Evolutionary conservation across 2,329 filamentous ascomycete genomes (phyloP), one percentile per base, ranked within the genome.

Genomic region (Macrophomina phaseolina): DNA sequence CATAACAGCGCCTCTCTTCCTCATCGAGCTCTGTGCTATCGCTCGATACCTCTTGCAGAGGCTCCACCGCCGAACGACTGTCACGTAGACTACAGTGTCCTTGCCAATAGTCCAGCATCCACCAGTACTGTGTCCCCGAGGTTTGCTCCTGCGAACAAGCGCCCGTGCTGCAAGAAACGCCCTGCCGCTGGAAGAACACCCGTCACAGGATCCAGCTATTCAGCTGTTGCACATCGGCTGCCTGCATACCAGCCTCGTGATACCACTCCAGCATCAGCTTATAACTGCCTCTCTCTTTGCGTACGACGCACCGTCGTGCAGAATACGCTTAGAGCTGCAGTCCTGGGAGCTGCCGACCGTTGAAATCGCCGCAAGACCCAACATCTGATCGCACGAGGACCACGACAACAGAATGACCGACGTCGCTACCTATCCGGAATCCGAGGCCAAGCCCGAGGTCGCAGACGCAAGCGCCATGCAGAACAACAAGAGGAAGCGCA

Each of bases 401-500:
- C 18, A 55, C 49, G 36, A 14, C n/a, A n/a, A n/a, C 63, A 65
- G 45, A 38, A 79, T 79, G 77, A 76, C 77, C 58, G 77, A 79
- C 62, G 78, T 75, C 67, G 76, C 77, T 69, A 75, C 75, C 63
- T 79, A 79, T 64, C 75, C 75, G 45, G 74, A 77, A 67, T 72
- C 77, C 66, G 70, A 73, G 67, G 68, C 72, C 16, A 79, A 78
- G 70, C 65, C 70, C 30, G 71, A 70, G 12, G 69, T 78, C 68
- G 72, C 74, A 62, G 66, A 72, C 11, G 67, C 72, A 16, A 73
- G 76, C 64, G 73, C 73, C 16, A 32, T 64, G 30, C 55, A 58
- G 52, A 67, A 64, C 61, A 80, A 79, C 71, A 83, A 83, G 73
- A 77, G 81, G 64, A 83, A 83, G 76, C 81, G 81, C 67, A 80